Percentiles rank a stretch among this genome's conserved stretches.
phyloP scores from a whole-genome alignment of 2,329 filamentous ascomycete species.

The Leptographium procerum region DNA sequence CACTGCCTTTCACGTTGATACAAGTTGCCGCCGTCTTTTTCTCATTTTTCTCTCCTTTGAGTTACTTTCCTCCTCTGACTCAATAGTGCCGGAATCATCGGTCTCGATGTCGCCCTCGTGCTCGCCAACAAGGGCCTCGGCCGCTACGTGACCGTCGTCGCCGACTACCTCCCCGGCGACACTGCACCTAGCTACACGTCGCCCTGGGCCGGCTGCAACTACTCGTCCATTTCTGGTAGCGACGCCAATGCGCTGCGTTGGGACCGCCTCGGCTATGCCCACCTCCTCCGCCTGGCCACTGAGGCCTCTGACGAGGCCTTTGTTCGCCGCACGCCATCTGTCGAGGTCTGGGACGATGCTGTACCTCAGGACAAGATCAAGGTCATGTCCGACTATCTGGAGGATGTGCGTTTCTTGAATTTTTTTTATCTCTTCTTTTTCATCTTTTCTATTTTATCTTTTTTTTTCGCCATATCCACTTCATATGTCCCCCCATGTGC shows the following conservation, averaged over 20 bases:
- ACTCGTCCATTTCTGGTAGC: conserved; percentile 30
- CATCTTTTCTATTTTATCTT: background rate
- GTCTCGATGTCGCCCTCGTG: conserved; percentile 26
- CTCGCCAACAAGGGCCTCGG: conserved; percentile 23
- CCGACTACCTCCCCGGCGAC: conserved; percentile 29
- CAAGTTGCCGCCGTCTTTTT: too few relatives aligned
- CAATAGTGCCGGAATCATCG: conserved; percentile 26
- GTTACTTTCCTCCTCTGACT: background rate
- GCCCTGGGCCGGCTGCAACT: conserved; percentile 33
- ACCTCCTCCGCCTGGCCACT: conserved; percentile 23
- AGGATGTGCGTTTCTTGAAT: conserved; percentile 19
- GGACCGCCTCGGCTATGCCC: conserved; percentile 24
- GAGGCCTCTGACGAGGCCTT: conserved; percentile 20
- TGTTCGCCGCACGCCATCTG: conserved; percentile 25
- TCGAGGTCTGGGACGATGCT: conserved; percentile 29
- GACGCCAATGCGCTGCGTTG: conserved; percentile 29
- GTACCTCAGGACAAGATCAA: conserved; percentile 28
- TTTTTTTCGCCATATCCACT: too few relatives aligned
- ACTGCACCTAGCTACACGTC: conserved; percentile 27
- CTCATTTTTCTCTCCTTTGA: background rate
- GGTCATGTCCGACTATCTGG: conserved; percentile 27
- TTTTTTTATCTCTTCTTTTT: background rate
- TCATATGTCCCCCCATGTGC: too few relatives aligned
- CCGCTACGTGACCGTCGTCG: conserved; percentile 23
- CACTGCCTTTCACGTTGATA: too few relatives aligned